These are phyloP conservation scores for Arthrobotrys pseudoclavata DNA, from an alignment of 2,329 filamentous ascomycete species.

Conservation along the genomic window DNA sequence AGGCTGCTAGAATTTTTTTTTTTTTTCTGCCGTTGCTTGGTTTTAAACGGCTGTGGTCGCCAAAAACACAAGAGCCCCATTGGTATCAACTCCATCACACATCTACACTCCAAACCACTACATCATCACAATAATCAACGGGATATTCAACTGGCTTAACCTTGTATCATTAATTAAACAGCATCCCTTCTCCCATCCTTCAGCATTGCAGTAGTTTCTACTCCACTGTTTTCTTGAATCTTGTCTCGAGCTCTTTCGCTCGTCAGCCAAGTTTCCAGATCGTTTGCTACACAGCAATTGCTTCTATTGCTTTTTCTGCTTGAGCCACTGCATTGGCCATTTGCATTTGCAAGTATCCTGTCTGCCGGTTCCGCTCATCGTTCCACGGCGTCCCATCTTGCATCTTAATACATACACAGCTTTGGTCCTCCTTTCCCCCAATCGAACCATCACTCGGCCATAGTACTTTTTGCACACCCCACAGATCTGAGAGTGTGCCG, in stretches of 20 bases:
- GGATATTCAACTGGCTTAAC: not conserved
- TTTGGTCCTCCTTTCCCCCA: conserved; percentile 25
- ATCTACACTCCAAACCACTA: not conserved
- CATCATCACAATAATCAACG: not conserved
- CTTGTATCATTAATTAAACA: conserved; percentile 1
- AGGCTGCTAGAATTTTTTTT: conserved; percentile 8
- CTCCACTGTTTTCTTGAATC: not conserved
- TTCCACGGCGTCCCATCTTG: conserved; percentile 55
- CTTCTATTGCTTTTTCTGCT: conserved; percentile 44
- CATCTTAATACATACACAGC: conserved; percentile 45
- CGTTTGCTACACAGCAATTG: not conserved
- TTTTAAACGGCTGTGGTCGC: conserved; percentile 12
- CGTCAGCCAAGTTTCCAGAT: not conserved
- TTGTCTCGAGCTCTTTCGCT: conserved; percentile 25
- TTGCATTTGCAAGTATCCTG: conserved; percentile 13
- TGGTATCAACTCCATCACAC: not conserved
- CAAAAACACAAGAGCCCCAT: conserved; percentile 28
- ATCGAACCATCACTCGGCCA: not conserved
- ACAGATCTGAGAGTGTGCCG: conserved; percentile 47
- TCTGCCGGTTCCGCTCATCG: conserved; percentile 31
- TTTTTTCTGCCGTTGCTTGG: conserved; percentile 21
- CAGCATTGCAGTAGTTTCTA: not conserved
- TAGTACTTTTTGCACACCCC: conserved; percentile 35
- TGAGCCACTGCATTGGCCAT: not conserved
- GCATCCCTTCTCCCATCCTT: not conserved